Evolutionary conservation across 371 early-diverging fungal species (phyloP), one percentile per base, ranked within the genome.

Genomic region (Neoconidiobolus thromboides): DNA sequence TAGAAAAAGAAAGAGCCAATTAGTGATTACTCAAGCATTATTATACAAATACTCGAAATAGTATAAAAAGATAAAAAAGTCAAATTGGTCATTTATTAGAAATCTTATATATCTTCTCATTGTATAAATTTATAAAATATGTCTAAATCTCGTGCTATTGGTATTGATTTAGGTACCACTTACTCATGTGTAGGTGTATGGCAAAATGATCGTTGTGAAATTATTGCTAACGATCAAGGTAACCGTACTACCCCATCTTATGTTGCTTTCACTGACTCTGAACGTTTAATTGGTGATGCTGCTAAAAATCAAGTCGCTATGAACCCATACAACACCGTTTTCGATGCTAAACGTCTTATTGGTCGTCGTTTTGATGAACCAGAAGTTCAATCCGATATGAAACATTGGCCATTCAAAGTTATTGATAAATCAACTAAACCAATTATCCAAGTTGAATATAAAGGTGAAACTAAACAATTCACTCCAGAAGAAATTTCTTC

Each of bases 91-190:
- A 26, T 26, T 26, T 26, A 26, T 26, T 26, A 26, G 26, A 26
- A 26, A 26, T 26, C 26, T 26, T 26, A 26, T 26, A 44, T 44
- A 7, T 44, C 44, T 7, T 44, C 44, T 44, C 12, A 12, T 12
- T 44, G 12, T 44, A 44, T 7, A 7, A 49, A 49, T 49, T 49
- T 3, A 14, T 14, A 49, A 4, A 49, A 49, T 5, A 58, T 58
- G 58, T 38, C 39, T 12, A 58, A 58, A 58, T 53, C 54, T n/a
- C 43, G 66, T 64, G 62, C 75, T 67, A 76, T 88, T 73, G 89
- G 89, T 79, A 88, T 88, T 76, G 96, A 99, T 83, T 83, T 99
- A 75, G 99, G 99, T 73, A 99, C 99, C 71, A 99, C 99, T 72
- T 97, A 98, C 88, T 93, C 94, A 64, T 98, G 98, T 78, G 94